A percentile compares a stretch with the other conserved stretches of the same genome.
Evolutionary conservation across 192 early-diverging fungal genomes (phyloP).

Genomic region (Cladochytrium replicatum): DNA sequence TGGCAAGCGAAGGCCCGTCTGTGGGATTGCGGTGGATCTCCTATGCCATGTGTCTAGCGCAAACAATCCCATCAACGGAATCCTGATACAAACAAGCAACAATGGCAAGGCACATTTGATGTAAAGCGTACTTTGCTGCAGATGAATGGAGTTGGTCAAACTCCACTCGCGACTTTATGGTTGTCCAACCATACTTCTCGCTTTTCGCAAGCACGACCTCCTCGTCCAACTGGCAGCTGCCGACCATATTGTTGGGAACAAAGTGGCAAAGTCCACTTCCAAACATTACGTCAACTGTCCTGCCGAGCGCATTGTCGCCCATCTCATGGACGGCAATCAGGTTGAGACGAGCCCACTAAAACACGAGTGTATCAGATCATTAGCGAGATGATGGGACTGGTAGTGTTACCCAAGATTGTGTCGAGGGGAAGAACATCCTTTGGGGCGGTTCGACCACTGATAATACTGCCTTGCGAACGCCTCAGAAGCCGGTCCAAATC

Average conservation of each 20-base stretch:
- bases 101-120: background rate
- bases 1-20: conserved; percentile 64
- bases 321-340: conserved; percentile 90
- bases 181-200: conserved; percentile 52
- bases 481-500: conserved; percentile 91
- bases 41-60: conserved; percentile 83
- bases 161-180: conserved; percentile 39
- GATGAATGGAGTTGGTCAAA: conserved; percentile 48
- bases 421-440: conserved; percentile 35
- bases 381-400: background rate
- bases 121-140: conserved; percentile 5
- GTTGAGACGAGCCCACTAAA: conserved; percentile 77
- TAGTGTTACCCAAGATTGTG: conserved; percentile 33
- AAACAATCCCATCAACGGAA: conserved; percentile 74
- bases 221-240: conserved; percentile 70
- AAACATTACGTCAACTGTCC: conserved; percentile 77
- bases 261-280: conserved; percentile 90
- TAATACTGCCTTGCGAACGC: conserved; percentile 76
- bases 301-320: conserved; percentile 77
- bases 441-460: conserved; percentile 47
- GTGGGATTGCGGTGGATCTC: conserved; percentile 68
- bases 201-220: conserved; percentile 51
- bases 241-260: conserved; percentile 48
- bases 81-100: conserved; percentile 4
- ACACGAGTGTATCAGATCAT: conserved; percentile 24